Conservation (phyloP, 75 land plant genomes). For the Picea glauca region DNA sequence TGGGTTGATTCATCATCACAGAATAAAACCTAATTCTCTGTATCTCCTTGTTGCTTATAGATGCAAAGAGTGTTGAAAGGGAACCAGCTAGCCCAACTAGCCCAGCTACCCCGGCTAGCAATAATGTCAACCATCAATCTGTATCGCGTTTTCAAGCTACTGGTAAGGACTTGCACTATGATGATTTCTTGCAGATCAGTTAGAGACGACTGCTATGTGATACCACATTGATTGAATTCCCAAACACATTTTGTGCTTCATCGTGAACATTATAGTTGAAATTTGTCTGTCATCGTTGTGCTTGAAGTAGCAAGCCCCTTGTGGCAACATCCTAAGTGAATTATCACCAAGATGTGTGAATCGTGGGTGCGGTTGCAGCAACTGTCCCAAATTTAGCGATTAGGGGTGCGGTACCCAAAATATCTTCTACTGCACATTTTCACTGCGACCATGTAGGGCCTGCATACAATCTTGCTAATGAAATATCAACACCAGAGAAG, state of each 20-base stretch:
- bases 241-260: not conserved
- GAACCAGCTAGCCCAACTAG: slow-evolving; percentile 6
- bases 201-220: not conserved
- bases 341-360: too few species aligned
- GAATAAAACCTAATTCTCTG: slow-evolving; percentile 17
- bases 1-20: slow-evolving; percentile 5
- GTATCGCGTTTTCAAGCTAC: slow-evolving; percentile 5
- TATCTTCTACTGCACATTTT: not conserved
- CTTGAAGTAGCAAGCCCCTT: not conserved
- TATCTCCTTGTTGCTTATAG: slow-evolving; percentile 15
- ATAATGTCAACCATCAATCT: not conserved
- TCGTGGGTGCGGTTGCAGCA: too few species aligned
- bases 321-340: too few species aligned
- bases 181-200: not conserved
- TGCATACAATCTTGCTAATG: not conserved
- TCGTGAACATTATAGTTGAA: not conserved
- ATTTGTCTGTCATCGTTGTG: not conserved
- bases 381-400: too few species aligned
- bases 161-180: not conserved
- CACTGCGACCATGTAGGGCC: not conserved
- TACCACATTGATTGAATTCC: not conserved
- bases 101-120: not conserved
- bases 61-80: slow-evolving; percentile 15
- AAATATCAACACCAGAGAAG: not conserved
- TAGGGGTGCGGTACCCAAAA: too few species aligned